Percentiles rank a stretch among this genome's conserved stretches.
phyloP scores from a whole-genome alignment of 164 flowering plant species.

The Berberis vulgaris region DNA sequence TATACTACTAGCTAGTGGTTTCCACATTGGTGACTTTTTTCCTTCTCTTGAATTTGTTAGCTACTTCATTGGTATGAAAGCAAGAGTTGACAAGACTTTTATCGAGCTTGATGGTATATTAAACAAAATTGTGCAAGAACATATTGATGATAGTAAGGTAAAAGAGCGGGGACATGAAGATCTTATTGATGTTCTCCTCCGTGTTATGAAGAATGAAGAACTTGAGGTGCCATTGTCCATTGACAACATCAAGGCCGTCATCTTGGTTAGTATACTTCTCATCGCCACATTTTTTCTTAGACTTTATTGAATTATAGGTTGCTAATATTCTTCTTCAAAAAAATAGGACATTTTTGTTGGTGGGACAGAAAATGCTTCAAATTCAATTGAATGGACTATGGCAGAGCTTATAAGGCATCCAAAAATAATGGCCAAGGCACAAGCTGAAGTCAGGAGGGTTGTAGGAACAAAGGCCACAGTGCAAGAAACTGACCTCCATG shows the following conservation, averaged over 20 bases:
- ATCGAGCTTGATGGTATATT: constrained; percentile 33
- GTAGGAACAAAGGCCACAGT: constrained; percentile 30
- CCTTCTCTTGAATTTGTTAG: constrained; percentile 17
- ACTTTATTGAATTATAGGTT: neutral
- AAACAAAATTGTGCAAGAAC: constrained; percentile 37
- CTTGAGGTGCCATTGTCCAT: constrained; percentile 30
- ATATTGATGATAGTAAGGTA: constrained; percentile 11
- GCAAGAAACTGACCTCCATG: constrained; percentile 27
- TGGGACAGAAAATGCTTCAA: constrained; percentile 40
- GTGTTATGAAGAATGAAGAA: constrained; percentile 21
- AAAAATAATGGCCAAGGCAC: constrained; percentile 27
- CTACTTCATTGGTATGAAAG: constrained; percentile 12
- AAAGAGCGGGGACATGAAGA: constrained; percentile 27
- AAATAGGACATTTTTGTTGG: constrained; percentile 58
- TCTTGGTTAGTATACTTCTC: constrained; percentile 29
- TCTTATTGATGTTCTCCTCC: constrained; percentile 47
- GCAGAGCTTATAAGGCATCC: constrained; percentile 50
- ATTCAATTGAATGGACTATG: constrained; percentile 34
- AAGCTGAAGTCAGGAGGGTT: constrained; percentile 34
- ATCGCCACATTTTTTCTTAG: neutral
- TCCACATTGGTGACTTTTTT: constrained; percentile 17
- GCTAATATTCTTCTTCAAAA: neutral
- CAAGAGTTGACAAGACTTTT: constrained; percentile 16
- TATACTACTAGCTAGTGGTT: constrained; percentile 5
- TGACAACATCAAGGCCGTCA: constrained; percentile 47